A percentile compares a stretch with the other conserved stretches of the same genome.
Conservation (phyloP, 257 asterid genomes). For the Forsythia viridissima region DNA sequence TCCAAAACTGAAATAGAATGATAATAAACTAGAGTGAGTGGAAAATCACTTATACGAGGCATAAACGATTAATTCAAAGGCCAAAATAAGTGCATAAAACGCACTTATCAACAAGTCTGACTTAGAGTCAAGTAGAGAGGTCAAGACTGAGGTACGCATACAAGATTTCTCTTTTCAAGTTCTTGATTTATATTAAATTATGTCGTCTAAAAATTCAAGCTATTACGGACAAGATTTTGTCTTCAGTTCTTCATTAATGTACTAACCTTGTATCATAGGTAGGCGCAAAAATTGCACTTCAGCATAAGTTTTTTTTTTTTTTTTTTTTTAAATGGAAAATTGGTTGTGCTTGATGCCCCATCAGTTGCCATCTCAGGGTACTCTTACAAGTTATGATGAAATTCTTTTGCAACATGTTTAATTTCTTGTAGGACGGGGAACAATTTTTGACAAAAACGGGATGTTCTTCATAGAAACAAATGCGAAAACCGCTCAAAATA, state of each 20-base stretch:
- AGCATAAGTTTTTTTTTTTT: background rate
- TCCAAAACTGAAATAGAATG: too few species aligned
- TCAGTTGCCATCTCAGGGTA: background rate
- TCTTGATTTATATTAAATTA: background rate
- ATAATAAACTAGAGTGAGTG: too few species aligned
- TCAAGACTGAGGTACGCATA: slow-evolving; percentile 28
- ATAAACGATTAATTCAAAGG: too few species aligned
- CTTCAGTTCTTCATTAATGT: too few species aligned
- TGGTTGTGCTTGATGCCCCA: background rate
- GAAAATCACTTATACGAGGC: too few species aligned
- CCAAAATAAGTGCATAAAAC: too few species aligned
- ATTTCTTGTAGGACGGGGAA: slow-evolving; percentile 31
- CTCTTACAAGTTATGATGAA: background rate
- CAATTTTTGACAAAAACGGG: slow-evolving; percentile 27
- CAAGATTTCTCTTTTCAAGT: background rate
- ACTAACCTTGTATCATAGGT: too few species aligned
- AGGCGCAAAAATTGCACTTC: background rate
- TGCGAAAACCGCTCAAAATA: slow-evolving; percentile 35
- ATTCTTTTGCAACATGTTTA: background rate
- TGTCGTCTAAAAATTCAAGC: background rate
- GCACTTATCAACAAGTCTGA: too few species aligned
- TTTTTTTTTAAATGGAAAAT: background rate
- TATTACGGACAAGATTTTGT: background rate
- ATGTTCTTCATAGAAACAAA: slow-evolving; percentile 32
- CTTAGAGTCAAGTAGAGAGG: slow-evolving; percentile 27